Percentiles rank a stretch among this genome's conserved stretches.
Conservation (phyloP, 106 monocot species). For the Phalaenopsis aphrodite region DNA sequence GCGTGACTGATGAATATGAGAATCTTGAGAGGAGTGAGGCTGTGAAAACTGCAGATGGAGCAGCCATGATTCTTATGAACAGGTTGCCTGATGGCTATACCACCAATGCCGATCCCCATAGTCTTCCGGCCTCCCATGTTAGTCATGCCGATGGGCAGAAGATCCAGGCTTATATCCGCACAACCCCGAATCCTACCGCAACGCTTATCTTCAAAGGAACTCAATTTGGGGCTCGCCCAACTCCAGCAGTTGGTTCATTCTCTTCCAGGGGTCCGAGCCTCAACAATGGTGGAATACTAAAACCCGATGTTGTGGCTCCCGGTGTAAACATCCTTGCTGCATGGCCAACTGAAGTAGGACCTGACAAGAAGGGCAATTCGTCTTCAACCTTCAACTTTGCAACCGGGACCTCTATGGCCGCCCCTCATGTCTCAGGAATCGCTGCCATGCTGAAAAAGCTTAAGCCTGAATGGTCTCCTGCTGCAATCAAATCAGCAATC, state of each 20-base stretch:
- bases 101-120: conserved; percentile 13
- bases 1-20: neutral
- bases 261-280: conserved; percentile 34
- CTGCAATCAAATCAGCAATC: conserved; percentile 15
- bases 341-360: conserved; percentile 5
- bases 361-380: neutral
- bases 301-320: conserved; percentile 38
- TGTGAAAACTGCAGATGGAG: conserved; percentile 23
- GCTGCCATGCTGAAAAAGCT: conserved; percentile 7
- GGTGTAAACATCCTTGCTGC: conserved; percentile 33
- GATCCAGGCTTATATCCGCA: conserved; percentile 13
- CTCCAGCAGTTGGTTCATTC: conserved; percentile 24
- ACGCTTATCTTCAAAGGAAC: conserved; percentile 13
- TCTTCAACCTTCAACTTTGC: conserved; percentile 1
- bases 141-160: neutral
- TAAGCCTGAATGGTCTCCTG: conserved; percentile 15
- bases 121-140: conserved; percentile 24
- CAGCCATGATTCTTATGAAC: conserved; percentile 22
- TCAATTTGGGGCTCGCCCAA: neutral
- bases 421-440: conserved; percentile 12
- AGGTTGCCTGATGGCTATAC: neutral
- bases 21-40: conserved; percentile 1
- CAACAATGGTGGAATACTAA: conserved; percentile 27
- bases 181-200: conserved; percentile 10
- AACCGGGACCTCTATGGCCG: conserved; percentile 14